Evolutionary conservation across 352 stramenopile genomes (phyloP).

Genomic region (Vaucheria bursata): DNA sequence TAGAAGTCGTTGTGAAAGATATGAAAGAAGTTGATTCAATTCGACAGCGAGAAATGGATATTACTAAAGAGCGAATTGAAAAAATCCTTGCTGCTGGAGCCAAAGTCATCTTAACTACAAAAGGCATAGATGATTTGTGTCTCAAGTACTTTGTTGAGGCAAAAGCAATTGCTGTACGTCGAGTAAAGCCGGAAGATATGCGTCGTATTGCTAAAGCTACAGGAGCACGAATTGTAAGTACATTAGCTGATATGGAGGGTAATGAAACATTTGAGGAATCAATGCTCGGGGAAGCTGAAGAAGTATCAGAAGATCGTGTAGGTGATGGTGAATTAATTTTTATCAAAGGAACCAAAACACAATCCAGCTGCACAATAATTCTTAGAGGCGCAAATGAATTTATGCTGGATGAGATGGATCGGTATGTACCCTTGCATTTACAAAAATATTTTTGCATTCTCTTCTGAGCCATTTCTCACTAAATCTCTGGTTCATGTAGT

Average conservation of each 20-base stretch:
- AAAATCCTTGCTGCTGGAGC: slow-evolving; percentile 96
- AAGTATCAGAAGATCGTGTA: slow-evolving; percentile 87
- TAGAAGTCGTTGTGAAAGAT: slow-evolving; percentile 79
- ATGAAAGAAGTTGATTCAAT: slow-evolving; percentile 95
- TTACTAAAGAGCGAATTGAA: slow-evolving; percentile 99
- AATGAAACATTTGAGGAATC: slow-evolving; percentile 88
- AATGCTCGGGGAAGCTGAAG: slow-evolving; percentile 78
- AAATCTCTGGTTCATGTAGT: background rate
- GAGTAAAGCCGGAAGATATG: slow-evolving; percentile 96
- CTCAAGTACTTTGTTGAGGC: slow-evolving; percentile 99
- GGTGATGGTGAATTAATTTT: slow-evolving; percentile 98
- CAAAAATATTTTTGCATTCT: background rate
- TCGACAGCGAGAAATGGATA: slow-evolving; percentile 96
- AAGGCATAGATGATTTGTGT: slow-evolving; percentile 98
- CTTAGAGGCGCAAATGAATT: slow-evolving; percentile 98
- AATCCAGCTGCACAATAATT: slow-evolving; percentile 85
- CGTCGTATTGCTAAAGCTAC: slow-evolving; percentile 96
- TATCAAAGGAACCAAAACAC: slow-evolving; percentile 88
- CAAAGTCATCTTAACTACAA: slow-evolving; percentile 98
- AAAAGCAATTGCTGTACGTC: slow-evolving; percentile 29
- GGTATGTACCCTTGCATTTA: slow-evolving; percentile 40
- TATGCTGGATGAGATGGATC: slow-evolving; percentile 98
- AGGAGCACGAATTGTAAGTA: slow-evolving; percentile 79
- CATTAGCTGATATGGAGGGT: slow-evolving; percentile 96
- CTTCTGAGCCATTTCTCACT: background rate